Evolutionary conservation across 2,329 filamentous ascomycete species (phyloP).

Genomic region (Coniochaeta ligniaria): DNA sequence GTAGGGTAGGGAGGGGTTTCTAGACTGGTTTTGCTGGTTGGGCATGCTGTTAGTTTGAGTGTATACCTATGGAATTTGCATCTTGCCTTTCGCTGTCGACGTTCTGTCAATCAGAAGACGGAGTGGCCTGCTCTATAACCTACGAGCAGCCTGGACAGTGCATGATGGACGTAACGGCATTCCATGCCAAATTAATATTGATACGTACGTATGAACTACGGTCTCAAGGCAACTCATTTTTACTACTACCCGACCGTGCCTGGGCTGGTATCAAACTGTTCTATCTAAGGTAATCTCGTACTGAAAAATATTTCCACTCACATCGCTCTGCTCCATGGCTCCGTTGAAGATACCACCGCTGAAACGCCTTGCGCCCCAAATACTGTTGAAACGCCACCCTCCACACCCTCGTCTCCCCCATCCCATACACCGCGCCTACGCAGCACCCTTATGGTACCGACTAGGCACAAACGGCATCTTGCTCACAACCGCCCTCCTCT

Average conservation of each 20-base stretch:
- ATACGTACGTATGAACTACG: too few relatives aligned
- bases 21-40: neutral
- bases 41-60: neutral
- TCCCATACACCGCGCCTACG: neutral
- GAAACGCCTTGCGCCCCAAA: neutral
- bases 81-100: neutral
- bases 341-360: neutral
- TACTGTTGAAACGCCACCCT: neutral
- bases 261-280: too few relatives aligned
- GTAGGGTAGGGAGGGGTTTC: neutral
- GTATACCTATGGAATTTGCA: neutral
- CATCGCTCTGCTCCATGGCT: neutral
- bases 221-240: too few relatives aligned
- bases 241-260: too few relatives aligned
- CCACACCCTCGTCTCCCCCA: neutral
- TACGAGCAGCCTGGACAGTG: too few relatives aligned
- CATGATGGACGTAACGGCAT: too few relatives aligned
- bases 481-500: constrained; percentile 65
- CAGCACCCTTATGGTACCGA: constrained; percentile 59
- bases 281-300: too few relatives aligned
- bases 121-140: too few relatives aligned
- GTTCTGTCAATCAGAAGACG: too few relatives aligned
- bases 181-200: too few relatives aligned
- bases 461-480: constrained; percentile 86
- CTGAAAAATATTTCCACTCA: neutral